phyloP scores from a whole-genome alignment of 129 eudicot genomes.

The Gnaphalium uliginosum region DNA sequence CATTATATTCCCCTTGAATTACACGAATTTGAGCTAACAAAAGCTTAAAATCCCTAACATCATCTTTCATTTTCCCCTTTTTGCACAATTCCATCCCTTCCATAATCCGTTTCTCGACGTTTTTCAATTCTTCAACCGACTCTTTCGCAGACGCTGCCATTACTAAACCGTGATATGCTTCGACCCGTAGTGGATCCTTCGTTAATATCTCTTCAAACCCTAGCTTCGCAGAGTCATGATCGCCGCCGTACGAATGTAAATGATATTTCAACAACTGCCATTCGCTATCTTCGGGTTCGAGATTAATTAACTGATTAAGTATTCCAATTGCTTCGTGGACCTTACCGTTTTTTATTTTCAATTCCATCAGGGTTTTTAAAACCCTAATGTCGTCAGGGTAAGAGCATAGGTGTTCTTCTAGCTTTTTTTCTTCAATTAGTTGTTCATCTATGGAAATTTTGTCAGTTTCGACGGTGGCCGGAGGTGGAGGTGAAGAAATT shows the following conservation, averaged over 20 bases:
- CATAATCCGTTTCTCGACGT: slow-evolving; percentile 46
- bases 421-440: slow-evolving; percentile 34
- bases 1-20: slow-evolving; percentile 55
- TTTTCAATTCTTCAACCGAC: slow-evolving; percentile 37
- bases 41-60: slow-evolving; percentile 75
- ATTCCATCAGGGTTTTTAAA: slow-evolving; percentile 54
- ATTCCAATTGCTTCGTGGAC: slow-evolving; percentile 52
- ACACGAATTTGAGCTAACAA: slow-evolving; percentile 79
- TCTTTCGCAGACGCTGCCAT: slow-evolving; percentile 67
- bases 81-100: slow-evolving; percentile 52
- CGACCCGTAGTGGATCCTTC: slow-evolving; percentile 67
- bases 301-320: slow-evolving; percentile 47
- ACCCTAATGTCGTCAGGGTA: slow-evolving; percentile 53
- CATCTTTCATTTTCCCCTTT: slow-evolving; percentile 52
- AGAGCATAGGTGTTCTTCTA: slow-evolving; percentile 45
- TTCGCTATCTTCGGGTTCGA: slow-evolving; percentile 64
- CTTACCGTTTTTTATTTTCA: slow-evolving; percentile 50
- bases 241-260: slow-evolving; percentile 45
- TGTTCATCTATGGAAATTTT: slow-evolving; percentile 10
- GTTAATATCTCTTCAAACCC: slow-evolving; percentile 60
- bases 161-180: slow-evolving; percentile 82
- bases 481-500: slow-evolving; percentile 30
- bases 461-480: slow-evolving; percentile 40
- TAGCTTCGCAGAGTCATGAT: slow-evolving; percentile 46
- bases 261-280: slow-evolving; percentile 70